Percentiles rank a stretch among this genome's conserved stretches.
Evolutionary conservation across 257 asterid genomes (phyloP).

Genomic region (Nicotiana sylvestris): DNA sequence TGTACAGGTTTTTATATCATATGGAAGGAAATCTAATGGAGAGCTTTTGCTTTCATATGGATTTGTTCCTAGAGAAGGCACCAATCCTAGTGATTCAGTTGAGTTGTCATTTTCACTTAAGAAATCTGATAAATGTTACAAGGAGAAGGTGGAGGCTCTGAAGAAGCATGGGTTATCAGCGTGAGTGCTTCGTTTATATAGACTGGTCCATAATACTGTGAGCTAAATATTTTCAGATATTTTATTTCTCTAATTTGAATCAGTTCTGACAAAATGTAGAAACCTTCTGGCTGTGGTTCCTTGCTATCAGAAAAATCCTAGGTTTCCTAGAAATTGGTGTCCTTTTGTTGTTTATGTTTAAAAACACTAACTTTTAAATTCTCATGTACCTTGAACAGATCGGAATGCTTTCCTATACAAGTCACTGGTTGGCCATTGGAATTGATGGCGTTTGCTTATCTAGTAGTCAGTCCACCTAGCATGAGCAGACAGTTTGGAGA

Average conservation of each 20-base stretch:
- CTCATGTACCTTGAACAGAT: slow-evolving; percentile 37
- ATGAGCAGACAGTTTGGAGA: slow-evolving; percentile 66
- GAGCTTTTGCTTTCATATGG: slow-evolving; percentile 94
- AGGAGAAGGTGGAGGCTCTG: slow-evolving; percentile 63
- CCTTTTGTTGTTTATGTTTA: background rate
- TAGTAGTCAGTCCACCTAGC: slow-evolving; percentile 84
- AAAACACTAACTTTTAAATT: slow-evolving; percentile 1
- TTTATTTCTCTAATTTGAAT: background rate
- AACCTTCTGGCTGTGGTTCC: background rate
- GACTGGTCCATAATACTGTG: background rate
- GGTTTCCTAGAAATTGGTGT: background rate
- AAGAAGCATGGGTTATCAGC: slow-evolving; percentile 60
- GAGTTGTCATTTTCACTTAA: slow-evolving; percentile 60
- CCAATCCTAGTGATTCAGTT: slow-evolving; percentile 80
- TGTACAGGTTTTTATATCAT: slow-evolving; percentile 85
- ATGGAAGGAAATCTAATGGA: slow-evolving; percentile 87
- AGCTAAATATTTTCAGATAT: background rate
- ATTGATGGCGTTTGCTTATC: slow-evolving; percentile 90
- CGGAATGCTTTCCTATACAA: slow-evolving; percentile 79
- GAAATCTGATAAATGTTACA: slow-evolving; percentile 75
- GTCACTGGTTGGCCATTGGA: slow-evolving; percentile 92
- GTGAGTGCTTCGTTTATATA: slow-evolving; percentile 38
- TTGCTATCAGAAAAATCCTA: background rate
- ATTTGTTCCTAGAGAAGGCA: slow-evolving; percentile 95
- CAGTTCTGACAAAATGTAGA: background rate